Evolutionary conservation across 2,329 filamentous ascomycete genomes (phyloP).

Genomic region (Apiospora rasikravindrae): DNA sequence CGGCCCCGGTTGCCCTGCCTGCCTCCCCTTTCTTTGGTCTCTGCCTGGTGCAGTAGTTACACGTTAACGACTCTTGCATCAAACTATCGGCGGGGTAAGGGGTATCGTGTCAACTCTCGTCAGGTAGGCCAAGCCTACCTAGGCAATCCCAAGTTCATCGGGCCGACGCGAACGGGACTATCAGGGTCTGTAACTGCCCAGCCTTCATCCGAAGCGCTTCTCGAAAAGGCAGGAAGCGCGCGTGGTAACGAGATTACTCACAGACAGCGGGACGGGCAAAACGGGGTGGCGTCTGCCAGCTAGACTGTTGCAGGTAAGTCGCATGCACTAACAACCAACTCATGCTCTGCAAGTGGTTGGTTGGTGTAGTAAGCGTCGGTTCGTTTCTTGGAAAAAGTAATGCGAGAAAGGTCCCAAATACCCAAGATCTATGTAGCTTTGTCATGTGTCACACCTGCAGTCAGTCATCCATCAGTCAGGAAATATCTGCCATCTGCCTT

Average conservation of each 20-base stretch:
- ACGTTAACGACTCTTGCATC: neutral
- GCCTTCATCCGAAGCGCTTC: neutral
- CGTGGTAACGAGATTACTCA: neutral
- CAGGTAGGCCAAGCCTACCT: neutral
- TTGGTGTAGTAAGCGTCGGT: too few relatives aligned
- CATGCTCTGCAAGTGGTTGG: neutral
- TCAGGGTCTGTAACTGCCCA: neutral
- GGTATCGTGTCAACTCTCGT: neutral
- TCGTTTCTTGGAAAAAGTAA: too few relatives aligned
- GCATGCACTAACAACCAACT: neutral
- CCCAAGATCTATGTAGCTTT: too few relatives aligned
- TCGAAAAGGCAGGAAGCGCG: neutral
- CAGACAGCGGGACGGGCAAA: neutral
- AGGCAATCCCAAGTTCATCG: neutral
- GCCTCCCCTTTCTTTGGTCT: too few relatives aligned
- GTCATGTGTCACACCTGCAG: neutral
- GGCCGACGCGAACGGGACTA: conserved; percentile 11
- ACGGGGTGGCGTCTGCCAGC: neutral
- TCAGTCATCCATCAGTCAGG: neutral
- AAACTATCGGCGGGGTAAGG: conserved; percentile 9
- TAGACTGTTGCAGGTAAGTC: neutral
- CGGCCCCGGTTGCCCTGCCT: too few relatives aligned
- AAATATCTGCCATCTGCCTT: neutral
- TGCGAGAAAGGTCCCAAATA: too few relatives aligned
- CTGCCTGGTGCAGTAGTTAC: neutral